Conservation (phyloP, 2,329 filamentous ascomycete species). For the Allantophomopsis cytisporea region DNA sequence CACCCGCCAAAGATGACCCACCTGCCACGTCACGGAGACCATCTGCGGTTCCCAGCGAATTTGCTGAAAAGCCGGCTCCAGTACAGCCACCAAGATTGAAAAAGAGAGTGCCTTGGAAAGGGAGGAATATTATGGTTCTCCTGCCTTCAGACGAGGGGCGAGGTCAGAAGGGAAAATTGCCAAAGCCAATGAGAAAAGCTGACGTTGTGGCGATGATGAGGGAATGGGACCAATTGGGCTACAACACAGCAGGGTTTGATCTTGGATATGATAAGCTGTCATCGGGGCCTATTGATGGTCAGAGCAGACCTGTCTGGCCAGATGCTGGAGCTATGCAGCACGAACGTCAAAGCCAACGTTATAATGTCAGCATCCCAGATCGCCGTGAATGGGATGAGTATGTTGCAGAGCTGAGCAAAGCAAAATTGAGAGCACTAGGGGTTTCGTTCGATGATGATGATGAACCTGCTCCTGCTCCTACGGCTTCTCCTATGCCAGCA, state of each 20-base stretch:
- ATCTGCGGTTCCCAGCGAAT: neutral
- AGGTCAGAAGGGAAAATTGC: constrained; percentile 39
- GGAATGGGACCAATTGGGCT: constrained; percentile 57
- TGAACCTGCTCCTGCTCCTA: constrained; percentile 40
- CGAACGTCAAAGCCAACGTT: constrained; percentile 39
- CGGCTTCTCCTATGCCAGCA: constrained; percentile 52
- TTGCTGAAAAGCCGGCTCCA: constrained; percentile 5
- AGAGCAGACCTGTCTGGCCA: constrained; percentile 60
- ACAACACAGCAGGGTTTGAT: constrained; percentile 56
- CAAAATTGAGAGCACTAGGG: constrained; percentile 82
- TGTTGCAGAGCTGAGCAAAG: constrained; percentile 71
- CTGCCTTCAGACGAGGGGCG: constrained; percentile 55
- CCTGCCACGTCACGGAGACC: constrained; percentile 1
- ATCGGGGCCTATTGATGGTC: constrained; percentile 16
- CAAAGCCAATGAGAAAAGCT: constrained; percentile 36
- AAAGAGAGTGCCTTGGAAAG: constrained; percentile 64
- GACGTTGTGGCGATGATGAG: constrained; percentile 49
- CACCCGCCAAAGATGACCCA: constrained; percentile 12
- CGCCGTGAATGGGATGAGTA: constrained; percentile 56
- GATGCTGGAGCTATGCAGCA: constrained; percentile 39
- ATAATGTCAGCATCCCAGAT: constrained; percentile 50
- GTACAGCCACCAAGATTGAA: constrained; percentile 39
- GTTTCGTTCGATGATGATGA: constrained; percentile 69
- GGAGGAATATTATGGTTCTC: constrained; percentile 59
- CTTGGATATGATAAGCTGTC: constrained; percentile 30